Base-by-base conservation (phyloP, 768 basidiomycete species). In the Sistotremastrum suecicum region DNA sequence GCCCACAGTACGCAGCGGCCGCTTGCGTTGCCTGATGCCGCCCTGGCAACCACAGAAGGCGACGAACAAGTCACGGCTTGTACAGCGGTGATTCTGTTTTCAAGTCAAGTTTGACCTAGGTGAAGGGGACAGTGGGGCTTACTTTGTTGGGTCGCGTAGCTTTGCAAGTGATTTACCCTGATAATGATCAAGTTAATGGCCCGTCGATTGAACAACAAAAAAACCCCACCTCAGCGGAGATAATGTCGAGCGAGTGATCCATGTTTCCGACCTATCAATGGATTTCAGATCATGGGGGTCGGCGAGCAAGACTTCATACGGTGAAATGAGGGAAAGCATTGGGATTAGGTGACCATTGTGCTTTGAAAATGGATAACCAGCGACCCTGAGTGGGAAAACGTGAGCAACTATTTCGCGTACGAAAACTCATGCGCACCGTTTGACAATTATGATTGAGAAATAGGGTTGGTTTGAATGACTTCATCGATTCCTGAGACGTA, bases 61-160 rank as follows among this genome's bases (percentile, higher is more conserved):
- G 89, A 87, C 9, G 83, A 85, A 53, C 80, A 83, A 5, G 87
- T 85, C n/a, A 89, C 87, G n/a, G 87, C 85, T 61, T 88, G 87
- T 3, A 81, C 80, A 1, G 87, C 86, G 20, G 81, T 75, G 49
- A 89, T 79, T 51, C 83, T 87, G 50, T 28, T 9, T 32, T 32
- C 34, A 6, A 12, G 20, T 20, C 29, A 10, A 34, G 45, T 46
- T 31, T 44, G 47, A 7, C 30, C 20, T 3, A 42, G 7, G 29
- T 30, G 12, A 38, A 30, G 12, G 33, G 10, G 37, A 7, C 5
- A 40, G 11, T 6, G 12, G 5, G 39, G 51, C 70, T 37, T 55
- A 83, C 83, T 68, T 66, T 30, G 60, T 54, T 38, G 60, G 64
- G 58, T 86, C 83, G 9, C 73, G 61, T 6, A 90, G 62, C 48